phyloP scores from a whole-genome alignment of 768 basidiomycete genomes.

The Mycena filopes region DNA sequence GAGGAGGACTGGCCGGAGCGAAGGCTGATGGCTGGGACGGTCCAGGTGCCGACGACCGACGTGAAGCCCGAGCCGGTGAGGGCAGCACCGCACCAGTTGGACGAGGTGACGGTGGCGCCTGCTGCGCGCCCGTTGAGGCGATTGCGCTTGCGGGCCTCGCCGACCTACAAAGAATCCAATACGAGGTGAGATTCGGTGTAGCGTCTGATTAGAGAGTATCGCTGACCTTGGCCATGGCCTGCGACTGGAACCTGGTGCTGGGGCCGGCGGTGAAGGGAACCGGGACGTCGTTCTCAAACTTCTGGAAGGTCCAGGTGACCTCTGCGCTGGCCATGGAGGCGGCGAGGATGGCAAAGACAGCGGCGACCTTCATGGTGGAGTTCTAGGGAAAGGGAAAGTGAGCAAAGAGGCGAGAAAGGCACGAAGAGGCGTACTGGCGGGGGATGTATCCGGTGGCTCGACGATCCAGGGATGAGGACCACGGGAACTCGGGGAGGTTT shows the following conservation, averaged over 20 bases:
- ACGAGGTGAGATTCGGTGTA: too few species aligned
- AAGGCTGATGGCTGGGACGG: slow-evolving; percentile 21
- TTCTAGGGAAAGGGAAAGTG: slow-evolving; percentile 3
- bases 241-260: slow-evolving; percentile 24
- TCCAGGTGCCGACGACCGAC: slow-evolving; percentile 29
- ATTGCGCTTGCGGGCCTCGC: slow-evolving; percentile 25
- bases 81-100: slow-evolving; percentile 31
- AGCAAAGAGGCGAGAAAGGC: neutral
- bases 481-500: slow-evolving; percentile 1
- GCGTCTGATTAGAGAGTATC: too few species aligned
- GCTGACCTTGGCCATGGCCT: slow-evolving; percentile 23
- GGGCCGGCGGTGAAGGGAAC: slow-evolving; percentile 20
- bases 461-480: slow-evolving; percentile 8
- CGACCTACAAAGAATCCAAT: too few species aligned
- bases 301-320: slow-evolving; percentile 27
- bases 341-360: slow-evolving; percentile 17
- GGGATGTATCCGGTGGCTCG: neutral
- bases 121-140: slow-evolving; percentile 20
- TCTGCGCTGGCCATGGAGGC: slow-evolving; percentile 24
- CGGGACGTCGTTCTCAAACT: slow-evolving; percentile 25
- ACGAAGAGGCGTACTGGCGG: slow-evolving; percentile 11
- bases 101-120: slow-evolving; percentile 19
- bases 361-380: slow-evolving; percentile 25
- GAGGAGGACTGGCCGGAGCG: slow-evolving; percentile 18
- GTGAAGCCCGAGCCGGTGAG: slow-evolving; percentile 23